Conservation (phyloP, 371 early-diverging fungal genomes). For the Batkoa obscura region DNA sequence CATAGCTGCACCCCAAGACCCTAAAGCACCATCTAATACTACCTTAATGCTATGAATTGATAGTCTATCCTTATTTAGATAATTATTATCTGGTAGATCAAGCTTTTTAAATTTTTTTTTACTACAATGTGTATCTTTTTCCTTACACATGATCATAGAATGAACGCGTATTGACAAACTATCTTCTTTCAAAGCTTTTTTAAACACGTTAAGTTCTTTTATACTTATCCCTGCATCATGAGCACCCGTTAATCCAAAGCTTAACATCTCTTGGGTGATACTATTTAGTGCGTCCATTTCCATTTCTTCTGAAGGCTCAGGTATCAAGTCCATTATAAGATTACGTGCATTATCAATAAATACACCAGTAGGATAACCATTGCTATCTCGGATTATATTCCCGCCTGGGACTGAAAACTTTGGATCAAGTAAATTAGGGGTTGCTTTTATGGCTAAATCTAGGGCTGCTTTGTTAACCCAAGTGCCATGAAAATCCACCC, state of each 20-base stretch:
- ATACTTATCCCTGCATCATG: background rate
- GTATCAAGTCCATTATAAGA: background rate
- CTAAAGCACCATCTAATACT: conserved; percentile 25
- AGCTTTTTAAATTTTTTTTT: too few relatives aligned
- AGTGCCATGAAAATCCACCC: background rate
- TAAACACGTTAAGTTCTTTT: background rate
- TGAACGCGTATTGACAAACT: background rate
- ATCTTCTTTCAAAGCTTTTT: too few relatives aligned
- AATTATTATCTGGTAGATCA: background rate
- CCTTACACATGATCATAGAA: background rate
- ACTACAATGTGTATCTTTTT: background rate
- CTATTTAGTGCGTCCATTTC: too few relatives aligned
- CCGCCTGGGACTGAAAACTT: background rate
- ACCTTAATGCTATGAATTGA: conserved; percentile 17
- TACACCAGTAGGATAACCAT: background rate
- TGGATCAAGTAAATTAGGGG: background rate
- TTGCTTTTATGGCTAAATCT: background rate
- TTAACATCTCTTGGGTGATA: too few relatives aligned
- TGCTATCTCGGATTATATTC: background rate
- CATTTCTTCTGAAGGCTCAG: background rate
- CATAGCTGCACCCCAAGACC: conserved; percentile 23
- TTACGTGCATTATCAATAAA: background rate
- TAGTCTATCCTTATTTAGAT: background rate
- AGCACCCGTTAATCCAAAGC: background rate
- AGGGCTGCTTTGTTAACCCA: background rate